Percentiles rank a stretch among this genome's conserved stretches.
These are phyloP conservation scores for Fusarium miscanthi DNA, from an alignment of 2,329 filamentous ascomycete genomes.

Conservation along the genomic window DNA sequence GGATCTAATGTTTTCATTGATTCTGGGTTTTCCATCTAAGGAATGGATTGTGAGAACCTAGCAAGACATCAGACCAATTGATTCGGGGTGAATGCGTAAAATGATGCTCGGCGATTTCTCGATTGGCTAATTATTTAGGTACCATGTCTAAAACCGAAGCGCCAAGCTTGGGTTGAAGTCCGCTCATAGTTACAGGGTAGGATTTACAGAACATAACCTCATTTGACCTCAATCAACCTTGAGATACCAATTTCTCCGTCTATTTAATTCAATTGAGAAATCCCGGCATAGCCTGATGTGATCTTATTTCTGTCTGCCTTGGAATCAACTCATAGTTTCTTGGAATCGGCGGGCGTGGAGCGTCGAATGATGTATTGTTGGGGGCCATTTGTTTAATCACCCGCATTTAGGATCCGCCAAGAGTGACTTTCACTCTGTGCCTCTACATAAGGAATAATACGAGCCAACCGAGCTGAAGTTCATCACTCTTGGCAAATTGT, in stretches of 20 bases:
- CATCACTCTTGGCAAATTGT: not conserved
- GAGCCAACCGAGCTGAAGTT: not conserved
- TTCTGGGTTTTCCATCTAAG: not conserved
- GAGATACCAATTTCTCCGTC: not conserved
- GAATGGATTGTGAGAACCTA: fast-evolving
- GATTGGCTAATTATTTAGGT: not conserved
- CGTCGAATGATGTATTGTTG: fast-evolving
- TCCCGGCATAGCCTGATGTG: fast-evolving
- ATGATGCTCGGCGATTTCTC: not conserved
- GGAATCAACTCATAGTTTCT: fast-evolving
- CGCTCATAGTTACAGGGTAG: not conserved
- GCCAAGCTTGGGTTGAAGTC: not conserved
- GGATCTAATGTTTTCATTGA: constrained; percentile 7
- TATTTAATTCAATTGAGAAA: not conserved
- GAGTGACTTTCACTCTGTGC: not conserved
- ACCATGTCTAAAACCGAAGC: not conserved
- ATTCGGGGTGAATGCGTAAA: fast-evolving
- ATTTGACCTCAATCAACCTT: not conserved
- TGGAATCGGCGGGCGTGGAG: not conserved
- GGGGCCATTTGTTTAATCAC: not conserved
- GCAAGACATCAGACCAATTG: no score
- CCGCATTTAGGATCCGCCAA: not conserved
- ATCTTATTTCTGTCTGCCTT: fast-evolving
- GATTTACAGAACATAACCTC: not conserved
- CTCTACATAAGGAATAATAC: fast-evolving